Percentiles rank a stretch among this genome's conserved stretches.
Evolutionary conservation across 768 basidiomycete species (phyloP).

Genomic region (Saitozyma sp.): DNA sequence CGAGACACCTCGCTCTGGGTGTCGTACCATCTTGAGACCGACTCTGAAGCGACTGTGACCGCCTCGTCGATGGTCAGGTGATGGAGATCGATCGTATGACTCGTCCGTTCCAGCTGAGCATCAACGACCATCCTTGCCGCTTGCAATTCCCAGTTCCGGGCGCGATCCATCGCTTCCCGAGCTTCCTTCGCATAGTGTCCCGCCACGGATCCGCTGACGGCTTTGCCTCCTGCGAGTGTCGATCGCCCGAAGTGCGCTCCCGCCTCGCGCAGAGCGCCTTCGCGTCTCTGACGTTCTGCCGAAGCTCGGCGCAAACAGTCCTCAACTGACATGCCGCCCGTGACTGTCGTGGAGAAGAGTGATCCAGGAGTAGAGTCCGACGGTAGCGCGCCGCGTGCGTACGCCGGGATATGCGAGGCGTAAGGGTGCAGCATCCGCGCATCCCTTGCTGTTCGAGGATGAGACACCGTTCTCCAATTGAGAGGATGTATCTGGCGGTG

Average conservation of each 20-base stretch:
- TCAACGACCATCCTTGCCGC: conserved; percentile 50
- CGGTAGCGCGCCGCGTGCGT: conserved; percentile 17
- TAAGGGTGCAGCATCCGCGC: conserved; percentile 14
- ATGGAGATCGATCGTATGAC: conserved; percentile 45
- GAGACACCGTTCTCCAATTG: conserved; percentile 42
- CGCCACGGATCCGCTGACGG: conserved; percentile 38
- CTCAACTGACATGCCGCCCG: conserved; percentile 17
- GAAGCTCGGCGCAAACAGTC: conserved; percentile 46
- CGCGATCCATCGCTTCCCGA: conserved; percentile 38
- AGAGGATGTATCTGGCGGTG: conserved; percentile 31
- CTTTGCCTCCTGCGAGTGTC: conserved; percentile 22
- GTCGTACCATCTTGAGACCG: conserved; percentile 35
- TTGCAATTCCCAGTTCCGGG: conserved; percentile 50
- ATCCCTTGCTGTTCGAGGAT: conserved; percentile 11
- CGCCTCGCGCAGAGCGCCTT: conserved; percentile 50
- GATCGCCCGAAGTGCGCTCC: conserved; percentile 34
- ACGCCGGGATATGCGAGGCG: conserved; percentile 35
- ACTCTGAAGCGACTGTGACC: conserved; percentile 26
- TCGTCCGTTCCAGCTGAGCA: conserved; percentile 27
- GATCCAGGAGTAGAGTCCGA: conserved; percentile 23
- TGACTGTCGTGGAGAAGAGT: conserved; percentile 7
- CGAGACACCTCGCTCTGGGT: conserved; percentile 16
- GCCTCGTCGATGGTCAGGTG: conserved; percentile 45
- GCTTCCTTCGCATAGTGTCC: conserved; percentile 53
- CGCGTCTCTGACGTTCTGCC: conserved; percentile 42